Evolutionary conservation across 139 green algal genomes (phyloP).

Genomic region (Axilococcus clingmanii): DNA sequence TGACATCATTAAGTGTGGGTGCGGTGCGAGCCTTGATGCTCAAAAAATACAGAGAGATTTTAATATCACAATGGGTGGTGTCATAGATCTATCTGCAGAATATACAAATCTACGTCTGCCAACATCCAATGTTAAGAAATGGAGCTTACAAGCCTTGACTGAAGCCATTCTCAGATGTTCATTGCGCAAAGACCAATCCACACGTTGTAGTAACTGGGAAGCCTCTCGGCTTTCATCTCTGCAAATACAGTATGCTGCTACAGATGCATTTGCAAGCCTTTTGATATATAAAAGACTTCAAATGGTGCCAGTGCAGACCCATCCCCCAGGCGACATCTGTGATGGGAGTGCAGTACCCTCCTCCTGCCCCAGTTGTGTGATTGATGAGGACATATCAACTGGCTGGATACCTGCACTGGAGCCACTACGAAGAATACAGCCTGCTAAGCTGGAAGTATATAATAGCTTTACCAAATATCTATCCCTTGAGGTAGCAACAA

Average conservation of each 20-base stretch:
- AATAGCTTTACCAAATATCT: conserved; percentile 12
- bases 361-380: too few relatives aligned
- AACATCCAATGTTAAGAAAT: conserved; percentile 7
- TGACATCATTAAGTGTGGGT: conserved; percentile 24
- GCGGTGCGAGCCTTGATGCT: conserved; percentile 28
- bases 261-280: conserved; percentile 36
- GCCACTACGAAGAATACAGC: conserved; percentile 20
- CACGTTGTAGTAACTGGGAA: conserved; percentile 43
- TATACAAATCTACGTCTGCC: conserved; percentile 10
- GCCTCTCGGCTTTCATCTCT: conserved; percentile 7
- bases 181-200: conserved; percentile 20
- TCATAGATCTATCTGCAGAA: conserved; percentile 29
- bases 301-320: neutral
- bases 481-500: conserved; percentile 11
- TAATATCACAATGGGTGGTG: conserved; percentile 19
- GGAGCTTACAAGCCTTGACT: conserved; percentile 27
- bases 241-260: conserved; percentile 38
- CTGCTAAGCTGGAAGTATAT: conserved; percentile 27
- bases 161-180: conserved; percentile 6
- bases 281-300: conserved; percentile 18
- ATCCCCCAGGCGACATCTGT: too few relatives aligned
- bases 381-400: neutral
- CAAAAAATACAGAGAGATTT: conserved; percentile 38
- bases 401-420: conserved; percentile 14
- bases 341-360: too few relatives aligned